These are phyloP conservation scores for Teunomyces gatunensis DNA, from an alignment of 805 yeast genomes.

Conservation along the genomic window DNA sequence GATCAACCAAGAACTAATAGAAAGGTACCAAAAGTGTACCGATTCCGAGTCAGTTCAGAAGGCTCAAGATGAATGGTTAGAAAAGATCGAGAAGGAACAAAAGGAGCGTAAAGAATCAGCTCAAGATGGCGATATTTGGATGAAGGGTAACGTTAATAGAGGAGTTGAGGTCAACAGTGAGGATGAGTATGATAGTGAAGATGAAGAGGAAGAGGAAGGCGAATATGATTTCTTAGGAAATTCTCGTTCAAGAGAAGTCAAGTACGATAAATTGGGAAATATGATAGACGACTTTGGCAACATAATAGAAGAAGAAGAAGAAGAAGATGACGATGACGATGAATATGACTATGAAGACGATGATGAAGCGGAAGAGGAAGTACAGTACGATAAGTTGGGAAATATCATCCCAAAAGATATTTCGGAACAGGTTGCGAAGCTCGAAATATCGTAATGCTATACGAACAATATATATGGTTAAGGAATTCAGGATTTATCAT, in stretches of 20 bases:
- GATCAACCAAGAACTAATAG: slow-evolving; percentile 75
- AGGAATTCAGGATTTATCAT: not conserved
- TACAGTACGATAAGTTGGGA: slow-evolving; percentile 22
- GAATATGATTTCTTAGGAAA: slow-evolving; percentile 7
- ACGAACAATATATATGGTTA: not conserved
- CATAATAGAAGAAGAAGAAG: slow-evolving; percentile 12
- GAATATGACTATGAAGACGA: slow-evolving; percentile 11
- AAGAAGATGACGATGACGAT: slow-evolving; percentile 12
- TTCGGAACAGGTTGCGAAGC: slow-evolving; percentile 4
- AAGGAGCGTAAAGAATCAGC: slow-evolving; percentile 56
- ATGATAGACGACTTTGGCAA: slow-evolving; percentile 13
- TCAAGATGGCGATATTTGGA: slow-evolving; percentile 65
- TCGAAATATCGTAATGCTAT: not conserved
- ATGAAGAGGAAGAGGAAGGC: slow-evolving; percentile 15
- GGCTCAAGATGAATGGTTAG: slow-evolving; percentile 78
- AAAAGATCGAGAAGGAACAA: slow-evolving; percentile 62
- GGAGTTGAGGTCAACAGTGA: slow-evolving; percentile 17
- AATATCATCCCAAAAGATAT: slow-evolving; percentile 14
- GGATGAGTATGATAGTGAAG: slow-evolving; percentile 15
- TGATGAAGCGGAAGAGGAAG: slow-evolving; percentile 8
- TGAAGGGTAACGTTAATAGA: slow-evolving; percentile 74
- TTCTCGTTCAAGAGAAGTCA: slow-evolving; percentile 5
- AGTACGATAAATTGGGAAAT: slow-evolving; percentile 24
- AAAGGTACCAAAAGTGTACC: slow-evolving; percentile 72
- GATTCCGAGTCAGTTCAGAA: slow-evolving; percentile 69